These are phyloP conservation scores for Casaregolazyma suthepensis DNA, from an alignment of 1,139 yeast species.

Conservation along the genomic window DNA sequence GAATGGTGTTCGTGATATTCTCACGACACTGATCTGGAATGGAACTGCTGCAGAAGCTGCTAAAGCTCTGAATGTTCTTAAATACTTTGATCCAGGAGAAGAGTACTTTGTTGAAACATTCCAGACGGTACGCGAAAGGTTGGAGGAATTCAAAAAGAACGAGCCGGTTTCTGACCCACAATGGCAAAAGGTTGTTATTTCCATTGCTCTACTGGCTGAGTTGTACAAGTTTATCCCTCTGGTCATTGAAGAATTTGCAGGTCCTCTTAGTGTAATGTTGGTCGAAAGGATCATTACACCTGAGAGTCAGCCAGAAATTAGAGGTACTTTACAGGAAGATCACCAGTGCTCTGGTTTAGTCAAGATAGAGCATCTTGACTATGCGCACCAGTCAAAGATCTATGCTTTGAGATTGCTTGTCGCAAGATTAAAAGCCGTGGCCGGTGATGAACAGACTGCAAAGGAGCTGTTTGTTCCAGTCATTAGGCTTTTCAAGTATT, in stretches of 20 bases:
- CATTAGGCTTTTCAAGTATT: constrained; percentile 41
- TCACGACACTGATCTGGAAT: constrained; percentile 47
- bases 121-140: neutral
- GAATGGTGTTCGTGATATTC: constrained; percentile 22
- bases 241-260: constrained; percentile 47
- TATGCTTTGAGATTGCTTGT: constrained; percentile 55
- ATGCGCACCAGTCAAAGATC: constrained; percentile 34
- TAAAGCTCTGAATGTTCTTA: neutral
- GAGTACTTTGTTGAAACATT: neutral
- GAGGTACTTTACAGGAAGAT: constrained; percentile 1
- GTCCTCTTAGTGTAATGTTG: constrained; percentile 53
- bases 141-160: neutral
- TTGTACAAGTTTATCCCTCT: constrained; percentile 48
- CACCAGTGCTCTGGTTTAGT: constrained; percentile 25
- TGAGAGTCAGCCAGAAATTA: constrained; percentile 29
- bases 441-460: constrained; percentile 34
- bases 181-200: constrained; percentile 40
- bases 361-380: constrained; percentile 31
- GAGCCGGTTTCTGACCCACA: neutral
- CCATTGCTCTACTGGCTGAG: constrained; percentile 57
- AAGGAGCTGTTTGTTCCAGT: constrained; percentile 52
- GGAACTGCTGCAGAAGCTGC: constrained; percentile 64
- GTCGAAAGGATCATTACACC: constrained; percentile 55
- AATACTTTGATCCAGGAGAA: neutral
- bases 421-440: constrained; percentile 50